Base-by-base conservation (phyloP, 148 eudicot genomes). In the Chenopodium quinoa region DNA sequence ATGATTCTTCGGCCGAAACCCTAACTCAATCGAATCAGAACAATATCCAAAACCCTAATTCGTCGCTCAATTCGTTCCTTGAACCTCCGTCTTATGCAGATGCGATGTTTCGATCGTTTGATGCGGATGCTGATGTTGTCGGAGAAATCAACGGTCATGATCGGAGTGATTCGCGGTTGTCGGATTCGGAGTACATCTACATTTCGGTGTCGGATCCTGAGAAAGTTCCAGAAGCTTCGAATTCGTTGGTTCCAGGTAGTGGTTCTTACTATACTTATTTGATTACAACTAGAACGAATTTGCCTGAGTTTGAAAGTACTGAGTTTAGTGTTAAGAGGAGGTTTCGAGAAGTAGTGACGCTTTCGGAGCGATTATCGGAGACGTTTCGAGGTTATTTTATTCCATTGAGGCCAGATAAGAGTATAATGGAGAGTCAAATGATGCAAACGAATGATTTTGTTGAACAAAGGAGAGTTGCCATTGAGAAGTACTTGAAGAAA, bases 41-140 rank as follows among this genome's bases (percentile, higher is more conserved):
- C 44, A 40, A 40, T 40, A 40, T 5, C 7, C 44, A 40, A 0
- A 40, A 40, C 44, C 44, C 91, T 83, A 89, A 47, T 79, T 86
- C 88, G 1, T 86, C 90, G 0, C 63, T 91, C 74, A 87, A 90
- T 31, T 89, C 97, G 0, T 87, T 93, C 84, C 93, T 96, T 71
- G 98, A 96, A 3, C 99, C 99, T 34, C 99, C 99, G 0, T 96
- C 99, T 29, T 96, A 93, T 80, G 94, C 97, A 2, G 98, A 96
- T 29, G 97, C 97, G 0, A 83, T 93, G 80, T 93, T 96, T 83
- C 82, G 91, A 82, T 96, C 98, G 46, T 96, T 93, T 81, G 98
- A 95, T 48, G 85, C 87, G 2, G 93, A 89, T n/a, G 22, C 84
- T 10, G 77, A 74, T 37, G 78, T 83, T 48, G 76, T 86, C 73